Percentiles rank a stretch among this genome's conserved stretches.
These are phyloP conservation scores for Chaetomium sp. DNA, from an alignment of 2,329 filamentous ascomycete genomes.

Conservation along the genomic window DNA sequence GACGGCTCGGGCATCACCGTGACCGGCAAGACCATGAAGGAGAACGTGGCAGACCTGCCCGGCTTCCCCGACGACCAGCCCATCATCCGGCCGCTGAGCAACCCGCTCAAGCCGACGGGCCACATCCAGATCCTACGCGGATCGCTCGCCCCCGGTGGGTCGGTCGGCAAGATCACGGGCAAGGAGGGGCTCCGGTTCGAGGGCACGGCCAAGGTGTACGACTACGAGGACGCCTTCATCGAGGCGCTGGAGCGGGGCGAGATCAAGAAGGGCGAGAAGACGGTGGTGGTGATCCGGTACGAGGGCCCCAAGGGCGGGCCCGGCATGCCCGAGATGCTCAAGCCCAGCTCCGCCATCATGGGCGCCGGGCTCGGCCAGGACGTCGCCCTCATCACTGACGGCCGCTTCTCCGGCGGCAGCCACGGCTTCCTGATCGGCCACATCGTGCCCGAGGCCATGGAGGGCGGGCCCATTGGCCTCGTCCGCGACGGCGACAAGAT, in stretches of 20 bases:
- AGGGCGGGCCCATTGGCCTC: conserved; percentile 81
- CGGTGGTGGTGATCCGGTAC: conserved; percentile 88
- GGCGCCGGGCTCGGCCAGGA: conserved; percentile 79
- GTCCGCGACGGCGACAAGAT: conserved; percentile 81
- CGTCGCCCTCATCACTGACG: conserved; percentile 73
- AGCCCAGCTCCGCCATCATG: conserved; percentile 91
- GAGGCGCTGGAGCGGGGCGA: conserved; percentile 72
- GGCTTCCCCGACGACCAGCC: conserved; percentile 75
- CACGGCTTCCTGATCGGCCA: conserved; percentile 89
- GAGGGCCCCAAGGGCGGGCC: conserved; percentile 92
- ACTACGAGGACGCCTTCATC: conserved; percentile 82
- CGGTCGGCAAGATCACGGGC: conserved; percentile 91
- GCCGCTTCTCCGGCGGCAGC: conserved; percentile 76
- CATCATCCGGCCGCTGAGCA: conserved; percentile 77
- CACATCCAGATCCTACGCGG: conserved; percentile 88
- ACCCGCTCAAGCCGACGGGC: conserved; percentile 84
- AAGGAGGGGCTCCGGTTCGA: conserved; percentile 86
- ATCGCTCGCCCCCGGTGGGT: conserved; percentile 81
- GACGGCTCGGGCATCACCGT: conserved; percentile 80
- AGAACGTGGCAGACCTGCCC: conserved; percentile 78
- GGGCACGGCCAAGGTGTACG: conserved; percentile 79
- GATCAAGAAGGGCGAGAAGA: conserved; percentile 83
- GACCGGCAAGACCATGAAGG: conserved; percentile 84
- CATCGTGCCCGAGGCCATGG: conserved; percentile 83
- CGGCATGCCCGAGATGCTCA: conserved; percentile 94